Conservation (phyloP, 192 early-diverging fungal genomes). For the Coemansia sp. region DNA sequence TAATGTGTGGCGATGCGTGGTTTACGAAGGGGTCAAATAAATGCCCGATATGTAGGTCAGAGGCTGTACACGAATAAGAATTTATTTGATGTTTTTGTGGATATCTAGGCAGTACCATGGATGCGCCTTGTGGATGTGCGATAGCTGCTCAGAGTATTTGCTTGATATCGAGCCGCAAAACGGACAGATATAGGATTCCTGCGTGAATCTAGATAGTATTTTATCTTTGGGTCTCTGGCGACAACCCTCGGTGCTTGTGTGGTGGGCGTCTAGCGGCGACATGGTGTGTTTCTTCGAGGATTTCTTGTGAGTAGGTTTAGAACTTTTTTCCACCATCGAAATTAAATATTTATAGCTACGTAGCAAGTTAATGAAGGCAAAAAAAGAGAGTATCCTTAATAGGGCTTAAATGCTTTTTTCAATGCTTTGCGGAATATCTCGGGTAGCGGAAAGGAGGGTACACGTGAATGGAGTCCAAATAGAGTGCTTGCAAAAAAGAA, state of each 20-base stretch:
- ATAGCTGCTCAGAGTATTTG: slow-evolving; percentile 21
- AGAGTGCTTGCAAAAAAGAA: neutral
- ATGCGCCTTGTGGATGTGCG: slow-evolving; percentile 24
- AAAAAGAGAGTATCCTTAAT: neutral
- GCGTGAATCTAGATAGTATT: slow-evolving; percentile 19
- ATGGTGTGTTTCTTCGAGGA: neutral
- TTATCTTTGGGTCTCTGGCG: slow-evolving; percentile 14
- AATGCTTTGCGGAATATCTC: neutral
- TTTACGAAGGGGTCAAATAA: slow-evolving; percentile 49
- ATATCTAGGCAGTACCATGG: slow-evolving; percentile 47
- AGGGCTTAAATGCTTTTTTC: neutral
- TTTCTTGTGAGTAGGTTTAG: neutral
- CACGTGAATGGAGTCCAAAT: neutral
- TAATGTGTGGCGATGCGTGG: slow-evolving; percentile 46
- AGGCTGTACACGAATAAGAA: slow-evolving; percentile 24
- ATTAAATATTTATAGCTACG: too few relatives aligned
- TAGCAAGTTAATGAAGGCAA: too few relatives aligned
- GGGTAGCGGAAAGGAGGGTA: neutral
- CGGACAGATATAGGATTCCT: slow-evolving; percentile 41
- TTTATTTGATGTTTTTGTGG: slow-evolving; percentile 15
- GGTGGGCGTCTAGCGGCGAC: neutral
- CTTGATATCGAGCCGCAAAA: slow-evolving; percentile 23
- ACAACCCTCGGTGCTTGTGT: too few relatives aligned
- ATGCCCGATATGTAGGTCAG: slow-evolving; percentile 42
- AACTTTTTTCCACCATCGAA: neutral